These are phyloP conservation scores for Penicillium soppii DNA, from an alignment of 495 filamentous ascomycete genomes.

Conservation along the genomic window DNA sequence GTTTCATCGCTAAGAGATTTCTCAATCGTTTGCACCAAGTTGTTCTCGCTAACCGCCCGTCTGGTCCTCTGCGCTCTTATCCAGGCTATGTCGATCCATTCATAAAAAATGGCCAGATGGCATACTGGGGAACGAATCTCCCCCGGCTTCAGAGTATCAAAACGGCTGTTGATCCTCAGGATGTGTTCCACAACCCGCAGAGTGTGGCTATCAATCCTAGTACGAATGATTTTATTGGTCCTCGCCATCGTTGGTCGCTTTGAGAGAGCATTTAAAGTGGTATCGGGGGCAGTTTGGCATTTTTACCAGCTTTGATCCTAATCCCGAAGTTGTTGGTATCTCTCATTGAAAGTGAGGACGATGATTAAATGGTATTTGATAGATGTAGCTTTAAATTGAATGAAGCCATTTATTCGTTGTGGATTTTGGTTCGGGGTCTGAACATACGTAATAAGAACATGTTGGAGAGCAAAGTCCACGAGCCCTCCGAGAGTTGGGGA, in stretches of 20 bases:
- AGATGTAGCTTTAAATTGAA: too few species aligned
- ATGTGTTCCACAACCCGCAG: constrained; percentile 65
- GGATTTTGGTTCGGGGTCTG: too few species aligned
- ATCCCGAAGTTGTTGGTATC: too few species aligned
- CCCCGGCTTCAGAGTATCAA: constrained; percentile 53
- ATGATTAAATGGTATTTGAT: too few species aligned
- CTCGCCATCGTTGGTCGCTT: background rate
- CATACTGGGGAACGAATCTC: constrained; percentile 60
- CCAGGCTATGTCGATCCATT: constrained; percentile 71
- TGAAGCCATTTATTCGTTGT: too few species aligned
- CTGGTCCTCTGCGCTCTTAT: constrained; percentile 48
- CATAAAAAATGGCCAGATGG: constrained; percentile 40
- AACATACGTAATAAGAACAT: too few species aligned
- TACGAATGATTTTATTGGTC: background rate
- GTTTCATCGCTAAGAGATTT: constrained; percentile 30
- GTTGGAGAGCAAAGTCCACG: too few species aligned
- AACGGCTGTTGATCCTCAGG: constrained; percentile 50
- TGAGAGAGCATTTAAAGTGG: too few species aligned
- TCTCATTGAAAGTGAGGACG: too few species aligned
- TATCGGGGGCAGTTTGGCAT: too few species aligned
- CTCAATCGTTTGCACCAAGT: constrained; percentile 46
- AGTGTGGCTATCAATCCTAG: constrained; percentile 32
- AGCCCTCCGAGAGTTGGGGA: too few species aligned
- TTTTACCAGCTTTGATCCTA: too few species aligned
- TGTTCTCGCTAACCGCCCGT: constrained; percentile 22